Percentiles rank a stretch among this genome's conserved stretches.
These are phyloP conservation scores for Strobilomyces confusus DNA, from an alignment of 768 basidiomycete species.

Conservation along the genomic window DNA sequence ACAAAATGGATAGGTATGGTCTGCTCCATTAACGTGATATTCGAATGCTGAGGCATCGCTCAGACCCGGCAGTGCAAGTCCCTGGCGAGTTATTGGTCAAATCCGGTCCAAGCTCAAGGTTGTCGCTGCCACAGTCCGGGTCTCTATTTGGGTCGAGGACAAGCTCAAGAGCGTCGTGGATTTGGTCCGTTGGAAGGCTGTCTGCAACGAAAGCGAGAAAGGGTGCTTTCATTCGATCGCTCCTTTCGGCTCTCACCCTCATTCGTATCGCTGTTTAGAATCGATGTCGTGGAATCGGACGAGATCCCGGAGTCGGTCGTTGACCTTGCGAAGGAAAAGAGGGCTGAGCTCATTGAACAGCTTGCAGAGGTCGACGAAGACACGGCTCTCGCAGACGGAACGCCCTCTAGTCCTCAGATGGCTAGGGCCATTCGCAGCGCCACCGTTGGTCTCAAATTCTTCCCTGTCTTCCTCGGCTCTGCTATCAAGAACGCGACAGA, in stretches of 20 bases:
- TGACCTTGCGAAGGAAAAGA: slow-evolving; percentile 77
- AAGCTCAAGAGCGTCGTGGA: slow-evolving; percentile 90
- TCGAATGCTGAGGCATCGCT: neutral
- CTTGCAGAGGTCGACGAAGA: slow-evolving; percentile 97
- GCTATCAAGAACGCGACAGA: slow-evolving; percentile 98
- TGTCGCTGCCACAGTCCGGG: slow-evolving; percentile 90
- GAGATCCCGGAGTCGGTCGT: slow-evolving; percentile 80
- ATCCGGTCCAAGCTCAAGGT: slow-evolving; percentile 90
- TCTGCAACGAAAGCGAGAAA: slow-evolving; percentile 93
- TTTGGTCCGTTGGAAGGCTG: slow-evolving; percentile 88
- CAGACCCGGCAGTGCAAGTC: slow-evolving; percentile 95
- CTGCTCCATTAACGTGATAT: neutral
- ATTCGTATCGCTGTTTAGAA: slow-evolving; percentile 39
- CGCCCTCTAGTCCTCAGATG: slow-evolving; percentile 69
- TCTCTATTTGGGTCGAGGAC: slow-evolving; percentile 89
- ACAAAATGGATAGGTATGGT: slow-evolving; percentile 92
- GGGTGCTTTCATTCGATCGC: slow-evolving; percentile 55
- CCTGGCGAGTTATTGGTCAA: slow-evolving; percentile 91
- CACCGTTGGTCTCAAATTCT: slow-evolving; percentile 85
- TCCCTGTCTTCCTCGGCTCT: slow-evolving; percentile 94
- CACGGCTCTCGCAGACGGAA: slow-evolving; percentile 80
- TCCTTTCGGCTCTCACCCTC: neutral
- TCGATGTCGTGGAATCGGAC: slow-evolving; percentile 72
- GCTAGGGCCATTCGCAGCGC: slow-evolving; percentile 83
- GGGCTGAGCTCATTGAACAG: slow-evolving; percentile 87